Conservation (phyloP, 495 filamentous ascomycete species). For the Aspergillus hancockii region DNA sequence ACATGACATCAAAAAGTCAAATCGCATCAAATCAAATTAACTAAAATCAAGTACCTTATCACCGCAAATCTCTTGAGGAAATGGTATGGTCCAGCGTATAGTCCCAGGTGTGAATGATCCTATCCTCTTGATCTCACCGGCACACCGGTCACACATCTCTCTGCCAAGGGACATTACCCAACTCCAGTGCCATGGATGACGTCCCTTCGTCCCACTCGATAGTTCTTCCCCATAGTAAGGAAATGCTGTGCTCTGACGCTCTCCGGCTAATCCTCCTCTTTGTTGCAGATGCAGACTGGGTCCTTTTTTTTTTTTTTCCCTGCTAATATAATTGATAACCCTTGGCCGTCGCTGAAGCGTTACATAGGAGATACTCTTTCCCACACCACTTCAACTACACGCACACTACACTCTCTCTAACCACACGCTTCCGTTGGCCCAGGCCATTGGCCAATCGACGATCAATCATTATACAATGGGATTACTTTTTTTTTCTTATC, state of each 20-base stretch:
- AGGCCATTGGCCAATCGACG: constrained; percentile 2
- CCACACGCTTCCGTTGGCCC: constrained; percentile 13
- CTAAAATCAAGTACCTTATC: not conserved
- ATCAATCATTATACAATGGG: not conserved
- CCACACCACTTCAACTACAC: too few relatives aligned
- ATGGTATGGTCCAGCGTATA: too few relatives aligned
- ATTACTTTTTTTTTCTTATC: not conserved
- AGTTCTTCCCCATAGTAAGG: constrained; percentile 9
- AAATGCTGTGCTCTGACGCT: too few relatives aligned
- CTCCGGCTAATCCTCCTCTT: too few relatives aligned
- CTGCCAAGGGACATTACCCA: not conserved
- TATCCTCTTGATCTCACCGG: constrained; percentile 20
- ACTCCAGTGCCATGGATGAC: constrained; percentile 5
- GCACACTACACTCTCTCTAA: not conserved
- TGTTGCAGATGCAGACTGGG: too few relatives aligned
- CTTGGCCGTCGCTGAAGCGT: too few relatives aligned
- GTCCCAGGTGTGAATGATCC: not conserved
- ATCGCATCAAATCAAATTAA: not conserved
- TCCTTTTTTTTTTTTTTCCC: constrained; percentile 10
- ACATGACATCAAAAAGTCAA: not conserved
- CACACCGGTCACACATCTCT: constrained; percentile 20
- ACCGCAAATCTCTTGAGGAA: not conserved
- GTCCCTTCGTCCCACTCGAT: not conserved
- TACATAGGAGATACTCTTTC: too few relatives aligned
- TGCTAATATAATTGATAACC: constrained; percentile 1